Evolutionary conservation across 139 green algal species (phyloP), one percentile per base, ranked within the genome.

Genomic region (Chlamydomonas sp.): DNA sequence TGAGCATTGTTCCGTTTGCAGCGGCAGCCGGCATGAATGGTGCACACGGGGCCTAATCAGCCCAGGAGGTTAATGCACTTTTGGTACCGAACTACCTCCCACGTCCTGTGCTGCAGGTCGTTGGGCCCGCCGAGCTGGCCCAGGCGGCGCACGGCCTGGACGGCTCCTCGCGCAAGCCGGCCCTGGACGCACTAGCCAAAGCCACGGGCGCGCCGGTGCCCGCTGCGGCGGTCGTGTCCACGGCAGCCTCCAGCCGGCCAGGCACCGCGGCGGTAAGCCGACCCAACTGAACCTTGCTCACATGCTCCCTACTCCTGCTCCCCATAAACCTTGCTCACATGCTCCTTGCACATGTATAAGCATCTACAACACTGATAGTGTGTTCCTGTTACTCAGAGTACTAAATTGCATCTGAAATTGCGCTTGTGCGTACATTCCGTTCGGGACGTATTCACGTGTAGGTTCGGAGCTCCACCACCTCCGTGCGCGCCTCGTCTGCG

Each of bases 161-260:
- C 61, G 71, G 58, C 58, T 20, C 78, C 3, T 67, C 76, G 31
- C 78, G 79, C 57, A 92, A 92, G 84, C 58, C 84, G 15, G 92
- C 82, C 2, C 17, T 82, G 17, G 93, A 95, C 59, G 90, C 90
- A 1, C 49, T 93, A 17, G 67, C 84, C 14, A 95, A 95, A 79
- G 89, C 67, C 4, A 85, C 74, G 4, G 85, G 63, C 20, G 81
- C 63, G 49, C 75, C 69, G 20, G 74, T 86, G 86, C 62, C 69
- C 18, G 68, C 57, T 31, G 86, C 66, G 63, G 68, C 82, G 10
- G 67, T 60, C 7, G 71, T 18, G 7, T 1, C 71, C 15, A 71
- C 68, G 62, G 77, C 73, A 15, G 64, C 84, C n/a, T 8, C 77
- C 60, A 69, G 49, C 57, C 57, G 75, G 4, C 75, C 77, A 2